Conservation (phyloP, 2,329 filamentous ascomycete genomes). For the Talaromyces sp. region DNA sequence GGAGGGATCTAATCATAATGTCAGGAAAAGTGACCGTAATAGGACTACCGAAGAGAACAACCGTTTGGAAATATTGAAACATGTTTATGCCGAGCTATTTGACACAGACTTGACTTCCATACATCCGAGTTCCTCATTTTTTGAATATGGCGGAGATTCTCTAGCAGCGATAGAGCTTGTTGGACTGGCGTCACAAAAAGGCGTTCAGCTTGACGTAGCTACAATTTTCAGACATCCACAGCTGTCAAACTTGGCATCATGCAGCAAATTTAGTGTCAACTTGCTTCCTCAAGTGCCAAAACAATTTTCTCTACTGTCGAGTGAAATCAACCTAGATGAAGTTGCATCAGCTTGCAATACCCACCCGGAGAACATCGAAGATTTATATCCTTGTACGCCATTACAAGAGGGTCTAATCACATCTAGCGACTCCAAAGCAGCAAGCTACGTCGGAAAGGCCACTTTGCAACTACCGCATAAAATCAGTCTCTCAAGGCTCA, state of each 20-base stretch:
- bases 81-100: background rate
- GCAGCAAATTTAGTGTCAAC: background rate
- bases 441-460: constrained; percentile 38
- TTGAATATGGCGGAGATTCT: constrained; percentile 4
- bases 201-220: background rate
- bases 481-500: constrained; percentile 28
- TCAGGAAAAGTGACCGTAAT: background rate
- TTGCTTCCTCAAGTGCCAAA: background rate
- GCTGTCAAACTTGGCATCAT: background rate
- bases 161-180: constrained; percentile 1
- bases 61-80: background rate
- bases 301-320: background rate
- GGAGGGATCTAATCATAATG: background rate
- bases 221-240: constrained; percentile 5
- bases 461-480: constrained; percentile 25
- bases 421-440: constrained; percentile 41
- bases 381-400: constrained; percentile 42
- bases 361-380: constrained; percentile 27
- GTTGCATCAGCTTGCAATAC: constrained; percentile 23
- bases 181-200: background rate
- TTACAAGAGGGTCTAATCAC: constrained; percentile 45
- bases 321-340: background rate
- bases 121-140: background rate
- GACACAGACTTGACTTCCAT: background rate
- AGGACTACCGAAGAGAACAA: background rate